These are phyloP conservation scores for Diddensiella caesifluorescens DNA, from an alignment of 805 yeast species.

Conservation along the genomic window DNA sequence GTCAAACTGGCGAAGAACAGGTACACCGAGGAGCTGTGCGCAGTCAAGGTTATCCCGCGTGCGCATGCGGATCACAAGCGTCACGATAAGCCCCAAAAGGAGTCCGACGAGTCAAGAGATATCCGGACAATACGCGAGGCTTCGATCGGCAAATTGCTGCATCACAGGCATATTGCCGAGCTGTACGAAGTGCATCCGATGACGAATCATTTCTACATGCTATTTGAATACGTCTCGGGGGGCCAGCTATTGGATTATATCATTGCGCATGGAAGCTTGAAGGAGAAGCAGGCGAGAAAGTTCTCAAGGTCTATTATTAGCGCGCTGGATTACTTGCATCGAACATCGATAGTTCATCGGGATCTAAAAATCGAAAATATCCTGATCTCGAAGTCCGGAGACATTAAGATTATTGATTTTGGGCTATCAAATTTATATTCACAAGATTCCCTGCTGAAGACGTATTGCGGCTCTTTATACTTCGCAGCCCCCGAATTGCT, in stretches of 20 bases:
- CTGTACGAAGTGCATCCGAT: slow-evolving; percentile 90
- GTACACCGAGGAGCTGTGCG: slow-evolving; percentile 64
- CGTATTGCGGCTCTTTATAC: slow-evolving; percentile 95
- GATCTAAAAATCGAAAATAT: slow-evolving; percentile 95
- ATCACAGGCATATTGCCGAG: slow-evolving; percentile 89
- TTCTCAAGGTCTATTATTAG: slow-evolving; percentile 93
- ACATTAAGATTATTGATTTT: slow-evolving; percentile 91
- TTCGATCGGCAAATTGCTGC: slow-evolving; percentile 80
- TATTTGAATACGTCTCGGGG: slow-evolving; percentile 94
- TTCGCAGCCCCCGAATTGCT: slow-evolving; percentile 98
- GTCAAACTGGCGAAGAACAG: slow-evolving; percentile 90
- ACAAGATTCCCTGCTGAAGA: slow-evolving; percentile 64
- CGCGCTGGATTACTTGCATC: slow-evolving; percentile 90
- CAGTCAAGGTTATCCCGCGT: slow-evolving; percentile 88
- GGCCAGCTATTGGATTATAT: slow-evolving; percentile 97
- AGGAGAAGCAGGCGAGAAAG: slow-evolving; percentile 89
- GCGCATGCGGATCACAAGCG: slow-evolving; percentile 65
- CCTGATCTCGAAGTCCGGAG: slow-evolving; percentile 89
- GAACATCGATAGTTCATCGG: slow-evolving; percentile 91
- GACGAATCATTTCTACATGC: slow-evolving; percentile 95
- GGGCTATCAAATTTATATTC: slow-evolving; percentile 88
- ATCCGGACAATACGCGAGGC: slow-evolving; percentile 92
- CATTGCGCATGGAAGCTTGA: slow-evolving; percentile 90
- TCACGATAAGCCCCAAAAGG: slow-evolving; percentile 46
- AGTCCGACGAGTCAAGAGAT: slow-evolving; percentile 75